Percentiles rank a stretch among this genome's conserved stretches.
Evolutionary conservation across 2,329 filamentous ascomycete genomes (phyloP).

Genomic region (Fusarium sambucinum): DNA sequence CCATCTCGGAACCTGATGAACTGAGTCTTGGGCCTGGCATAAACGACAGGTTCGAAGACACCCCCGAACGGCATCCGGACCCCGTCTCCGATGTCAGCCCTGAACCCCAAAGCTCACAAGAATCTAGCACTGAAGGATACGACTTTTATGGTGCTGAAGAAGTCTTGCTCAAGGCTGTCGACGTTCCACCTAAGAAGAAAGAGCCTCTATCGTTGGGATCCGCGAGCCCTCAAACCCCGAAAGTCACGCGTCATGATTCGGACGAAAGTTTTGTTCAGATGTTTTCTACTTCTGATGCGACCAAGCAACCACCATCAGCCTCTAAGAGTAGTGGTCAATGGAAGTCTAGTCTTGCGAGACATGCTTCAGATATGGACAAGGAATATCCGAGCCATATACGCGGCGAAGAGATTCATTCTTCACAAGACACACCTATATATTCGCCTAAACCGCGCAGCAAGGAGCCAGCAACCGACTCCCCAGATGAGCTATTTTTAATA

Average conservation of each 20-base stretch:
- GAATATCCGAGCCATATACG: constrained; percentile 62
- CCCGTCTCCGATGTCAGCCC: constrained; percentile 65
- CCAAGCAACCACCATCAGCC: constrained; percentile 44
- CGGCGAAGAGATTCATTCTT: constrained; percentile 54
- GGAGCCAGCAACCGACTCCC: constrained; percentile 47
- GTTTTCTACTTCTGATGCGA: constrained; percentile 68
- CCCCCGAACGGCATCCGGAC: constrained; percentile 60
- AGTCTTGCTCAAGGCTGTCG: constrained; percentile 63
- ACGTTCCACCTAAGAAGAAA: constrained; percentile 61
- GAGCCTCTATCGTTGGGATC: constrained; percentile 51
- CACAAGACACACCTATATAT: constrained; percentile 28
- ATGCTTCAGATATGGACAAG: constrained; percentile 46
- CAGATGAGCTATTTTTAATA: constrained; percentile 58
- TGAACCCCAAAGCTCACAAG: constrained; percentile 60
- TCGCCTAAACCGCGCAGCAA: constrained; percentile 13
- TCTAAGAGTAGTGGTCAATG: constrained; percentile 36
- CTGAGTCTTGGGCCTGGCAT: constrained; percentile 64
- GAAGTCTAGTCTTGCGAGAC: constrained; percentile 48
- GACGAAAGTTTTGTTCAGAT: constrained; percentile 69
- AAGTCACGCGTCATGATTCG: constrained; percentile 63
- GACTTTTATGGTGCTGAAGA: constrained; percentile 76
- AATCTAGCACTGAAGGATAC: constrained; percentile 71
- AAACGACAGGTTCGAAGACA: constrained; percentile 53
- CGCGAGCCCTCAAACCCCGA: constrained; percentile 45
- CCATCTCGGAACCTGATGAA: constrained; percentile 63